These are phyloP conservation scores for Fusarium albidum DNA, from an alignment of 2,329 filamentous ascomycete genomes.

Conservation along the genomic window DNA sequence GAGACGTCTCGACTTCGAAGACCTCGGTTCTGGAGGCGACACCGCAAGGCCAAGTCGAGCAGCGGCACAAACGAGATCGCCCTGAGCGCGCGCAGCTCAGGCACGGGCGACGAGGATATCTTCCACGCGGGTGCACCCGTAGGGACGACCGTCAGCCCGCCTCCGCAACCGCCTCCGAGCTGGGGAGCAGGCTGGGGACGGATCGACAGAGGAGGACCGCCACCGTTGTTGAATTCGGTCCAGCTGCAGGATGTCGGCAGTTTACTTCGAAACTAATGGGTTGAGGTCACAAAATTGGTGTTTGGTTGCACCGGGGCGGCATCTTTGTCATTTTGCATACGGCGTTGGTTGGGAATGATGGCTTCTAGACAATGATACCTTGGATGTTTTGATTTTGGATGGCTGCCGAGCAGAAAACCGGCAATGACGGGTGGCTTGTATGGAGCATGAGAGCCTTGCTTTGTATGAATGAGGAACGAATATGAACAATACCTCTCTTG, in stretches of 20 bases:
- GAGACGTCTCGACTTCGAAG: constrained; percentile 35
- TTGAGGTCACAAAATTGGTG: constrained; percentile 6
- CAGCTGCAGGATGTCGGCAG: constrained; percentile 48
- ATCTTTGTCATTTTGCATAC: constrained; percentile 30
- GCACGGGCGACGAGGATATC: constrained; percentile 36
- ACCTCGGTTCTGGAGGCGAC: constrained; percentile 42
- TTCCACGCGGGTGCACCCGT: constrained; percentile 30
- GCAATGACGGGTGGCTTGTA: constrained; percentile 14
- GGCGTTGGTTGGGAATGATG: constrained; percentile 37
- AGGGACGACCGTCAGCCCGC: constrained; percentile 14
- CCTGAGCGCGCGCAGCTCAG: constrained; percentile 43
- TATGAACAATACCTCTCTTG: constrained; percentile 16
- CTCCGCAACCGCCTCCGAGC: constrained; percentile 35
- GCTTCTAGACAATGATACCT: constrained; percentile 43
- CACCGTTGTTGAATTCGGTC: constrained; percentile 39
- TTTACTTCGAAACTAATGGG: constrained; percentile 35
- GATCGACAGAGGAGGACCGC: constrained; percentile 41
- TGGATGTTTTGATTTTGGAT: constrained; percentile 40
- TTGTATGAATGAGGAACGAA: constrained; percentile 36
- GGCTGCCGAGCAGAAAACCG: constrained; percentile 21
- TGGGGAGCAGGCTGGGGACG: constrained; percentile 46
- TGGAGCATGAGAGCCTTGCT: constrained; percentile 8
- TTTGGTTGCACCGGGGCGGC: constrained; percentile 15
- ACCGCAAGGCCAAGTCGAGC: constrained; percentile 38
- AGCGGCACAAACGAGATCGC: constrained; percentile 46